Percentiles rank a stretch among this genome's conserved stretches.
These are phyloP conservation scores for Pythium volutum DNA, from an alignment of 352 stramenopile genomes.

Conservation along the genomic window DNA sequence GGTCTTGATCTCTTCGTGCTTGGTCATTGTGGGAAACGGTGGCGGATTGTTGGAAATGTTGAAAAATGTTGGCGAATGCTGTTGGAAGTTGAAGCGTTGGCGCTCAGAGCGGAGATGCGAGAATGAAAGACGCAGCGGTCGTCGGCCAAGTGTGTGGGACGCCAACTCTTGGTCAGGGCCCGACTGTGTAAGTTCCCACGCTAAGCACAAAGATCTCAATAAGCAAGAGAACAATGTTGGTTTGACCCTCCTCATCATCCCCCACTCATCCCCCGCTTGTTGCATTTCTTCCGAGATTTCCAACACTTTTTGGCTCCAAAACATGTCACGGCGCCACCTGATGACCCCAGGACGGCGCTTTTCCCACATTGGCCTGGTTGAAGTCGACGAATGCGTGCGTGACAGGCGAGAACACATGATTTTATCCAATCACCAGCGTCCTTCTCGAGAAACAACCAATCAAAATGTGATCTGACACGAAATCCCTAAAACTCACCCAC, in stretches of 20 bases:
- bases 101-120: background rate
- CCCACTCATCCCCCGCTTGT: background rate
- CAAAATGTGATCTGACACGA: background rate
- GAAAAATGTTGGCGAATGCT: background rate
- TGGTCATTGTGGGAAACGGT: conserved; percentile 13
- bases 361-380: conserved; percentile 8
- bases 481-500: background rate
- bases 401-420: conserved; percentile 14
- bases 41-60: background rate
- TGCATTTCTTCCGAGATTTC: background rate
- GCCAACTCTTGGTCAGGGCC: too few species aligned
- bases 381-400: conserved; percentile 25
- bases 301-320: background rate
- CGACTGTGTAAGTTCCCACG: background rate
- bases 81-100: background rate
- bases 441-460: conserved; percentile 1
- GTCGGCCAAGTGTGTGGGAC: too few species aligned
- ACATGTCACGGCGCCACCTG: conserved; percentile 4
- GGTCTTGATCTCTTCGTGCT: conserved; percentile 78
- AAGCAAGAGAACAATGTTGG: background rate
- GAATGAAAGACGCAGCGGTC: background rate
- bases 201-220: background rate
- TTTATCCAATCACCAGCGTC: conserved; percentile 9
- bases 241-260: too few species aligned
- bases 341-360: conserved; percentile 4